Evolutionary conservation across 768 basidiomycete genomes (phyloP).

Genomic region (Tylopilus sp.): DNA sequence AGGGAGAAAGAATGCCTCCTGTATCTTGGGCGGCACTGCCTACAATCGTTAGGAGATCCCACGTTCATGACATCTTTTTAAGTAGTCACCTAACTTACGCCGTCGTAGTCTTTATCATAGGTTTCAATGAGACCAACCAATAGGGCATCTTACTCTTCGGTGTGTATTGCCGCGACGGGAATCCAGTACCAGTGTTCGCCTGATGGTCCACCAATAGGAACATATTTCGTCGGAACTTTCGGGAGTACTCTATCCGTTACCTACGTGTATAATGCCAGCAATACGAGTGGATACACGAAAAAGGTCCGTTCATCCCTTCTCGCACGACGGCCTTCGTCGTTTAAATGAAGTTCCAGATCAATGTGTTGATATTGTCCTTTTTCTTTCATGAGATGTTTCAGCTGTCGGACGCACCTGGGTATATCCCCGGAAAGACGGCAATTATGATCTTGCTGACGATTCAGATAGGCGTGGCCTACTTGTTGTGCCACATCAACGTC

Average conservation of each 20-base stretch:
- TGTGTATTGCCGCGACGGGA: neutral
- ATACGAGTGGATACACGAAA: conserved; percentile 27
- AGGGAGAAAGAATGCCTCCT: no score
- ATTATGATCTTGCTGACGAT: neutral
- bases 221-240: conserved; percentile 13
- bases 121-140: conserved; percentile 16
- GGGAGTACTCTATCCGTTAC: neutral
- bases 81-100: no score
- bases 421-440: neutral
- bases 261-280: conserved; percentile 27
- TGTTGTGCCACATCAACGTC: conserved; percentile 16
- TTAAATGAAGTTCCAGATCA: conserved; percentile 16
- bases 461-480: conserved; percentile 14
- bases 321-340: neutral
- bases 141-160: neutral
- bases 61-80: no score
- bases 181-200: neutral
- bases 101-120: conserved; percentile 15
- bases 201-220: conserved; percentile 7
- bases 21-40: no score
- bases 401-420: conserved; percentile 16
- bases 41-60: no score
- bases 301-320: conserved; percentile 2
- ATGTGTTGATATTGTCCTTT: conserved; percentile 9
- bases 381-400: conserved; percentile 24